Evolutionary conservation across 2,329 filamentous ascomycete species (phyloP).

Genomic region (Paraphaeosphaeria minitans): DNA sequence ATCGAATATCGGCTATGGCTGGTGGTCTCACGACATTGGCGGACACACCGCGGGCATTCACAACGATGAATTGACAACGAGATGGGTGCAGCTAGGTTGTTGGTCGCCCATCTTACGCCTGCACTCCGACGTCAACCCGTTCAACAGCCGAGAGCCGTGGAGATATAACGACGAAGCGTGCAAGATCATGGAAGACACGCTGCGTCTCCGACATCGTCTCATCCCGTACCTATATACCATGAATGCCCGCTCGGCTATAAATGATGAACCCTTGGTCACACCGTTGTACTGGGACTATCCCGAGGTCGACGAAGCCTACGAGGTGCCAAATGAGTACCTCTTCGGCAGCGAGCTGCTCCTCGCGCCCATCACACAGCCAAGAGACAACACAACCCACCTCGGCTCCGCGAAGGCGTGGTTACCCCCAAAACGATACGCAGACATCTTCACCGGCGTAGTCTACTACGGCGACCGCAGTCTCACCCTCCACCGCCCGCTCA

Average conservation of each 20-base stretch:
- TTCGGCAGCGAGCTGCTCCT: constrained; percentile 65
- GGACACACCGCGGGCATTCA: constrained; percentile 63
- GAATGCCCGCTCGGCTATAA: constrained; percentile 54
- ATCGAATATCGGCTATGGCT: constrained; percentile 70
- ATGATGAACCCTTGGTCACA: constrained; percentile 60
- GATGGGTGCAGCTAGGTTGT: constrained; percentile 67
- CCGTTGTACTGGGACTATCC: constrained; percentile 69
- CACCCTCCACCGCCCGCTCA: constrained; percentile 57
- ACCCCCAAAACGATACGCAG: constrained; percentile 59
- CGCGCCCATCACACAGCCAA: constrained; percentile 60
- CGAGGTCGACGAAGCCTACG: constrained; percentile 59
- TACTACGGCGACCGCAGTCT: constrained; percentile 63
- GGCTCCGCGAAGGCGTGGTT: constrained; percentile 62
- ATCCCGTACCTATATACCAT: constrained; percentile 66
- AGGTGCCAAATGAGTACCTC: constrained; percentile 62
- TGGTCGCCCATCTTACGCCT: constrained; percentile 67
- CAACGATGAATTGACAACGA: constrained; percentile 63
- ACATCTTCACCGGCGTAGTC: constrained; percentile 62
- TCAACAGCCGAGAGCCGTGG: constrained; percentile 69
- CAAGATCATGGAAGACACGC: constrained; percentile 54
- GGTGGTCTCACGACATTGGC: constrained; percentile 73
- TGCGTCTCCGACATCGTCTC: constrained; percentile 62
- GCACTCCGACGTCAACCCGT: constrained; percentile 63
- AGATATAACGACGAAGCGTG: constrained; percentile 55
- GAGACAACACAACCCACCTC: constrained; percentile 54